Percentiles rank a stretch among this genome's conserved stretches.
phyloP scores from a whole-genome alignment of 768 basidiomycete species.

The Lactarius pseudohatsudake region DNA sequence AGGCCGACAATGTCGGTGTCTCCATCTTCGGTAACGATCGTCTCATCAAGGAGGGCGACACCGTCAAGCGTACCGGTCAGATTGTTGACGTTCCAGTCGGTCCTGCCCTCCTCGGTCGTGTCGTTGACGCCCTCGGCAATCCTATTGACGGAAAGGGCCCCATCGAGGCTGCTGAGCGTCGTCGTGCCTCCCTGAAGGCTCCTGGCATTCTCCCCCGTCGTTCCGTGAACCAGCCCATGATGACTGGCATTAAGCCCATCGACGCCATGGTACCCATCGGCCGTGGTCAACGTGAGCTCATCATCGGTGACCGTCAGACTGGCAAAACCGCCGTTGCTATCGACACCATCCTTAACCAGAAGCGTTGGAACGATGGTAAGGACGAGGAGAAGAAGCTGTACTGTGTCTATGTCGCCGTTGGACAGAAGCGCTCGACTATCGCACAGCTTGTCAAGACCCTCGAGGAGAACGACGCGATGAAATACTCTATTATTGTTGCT shows the following conservation, averaged over 20 bases:
- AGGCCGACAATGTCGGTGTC: conserved; percentile 99
- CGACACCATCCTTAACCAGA: conserved; percentile 99
- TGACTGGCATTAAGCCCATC: conserved; percentile 99
- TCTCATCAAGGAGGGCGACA: conserved; percentile 99
- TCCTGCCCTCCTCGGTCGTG: conserved; percentile 94
- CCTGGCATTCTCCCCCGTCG: conserved; percentile 99
- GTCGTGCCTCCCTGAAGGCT: conserved; percentile 97
- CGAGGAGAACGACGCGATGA: conserved; percentile 99
- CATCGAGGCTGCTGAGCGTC: conserved; percentile 89
- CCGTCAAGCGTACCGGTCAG: conserved; percentile 99
- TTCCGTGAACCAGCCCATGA: conserved; percentile 99
- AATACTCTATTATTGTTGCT: conserved; percentile 99
- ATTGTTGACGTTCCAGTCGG: conserved; percentile 99
- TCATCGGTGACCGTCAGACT: conserved; percentile 99
- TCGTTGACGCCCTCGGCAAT: conserved; percentile 99
- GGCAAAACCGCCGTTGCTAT: conserved; percentile 99
- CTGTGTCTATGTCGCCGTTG: conserved; percentile 99
- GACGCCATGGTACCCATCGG: conserved; percentile 99
- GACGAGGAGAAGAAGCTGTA: conserved; percentile 98
- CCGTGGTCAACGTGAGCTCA: conserved; percentile 99
- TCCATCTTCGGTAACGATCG: conserved; percentile 99
- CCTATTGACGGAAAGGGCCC: conserved; percentile 99
- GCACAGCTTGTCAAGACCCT: conserved; percentile 99
- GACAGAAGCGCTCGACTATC: conserved; percentile 99
- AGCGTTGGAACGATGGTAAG: conserved; percentile 97